Evolutionary conservation across 192 early-diverging fungal species (phyloP), one percentile per base, ranked within the genome.

Genomic region (Linnemannia exigua): DNA sequence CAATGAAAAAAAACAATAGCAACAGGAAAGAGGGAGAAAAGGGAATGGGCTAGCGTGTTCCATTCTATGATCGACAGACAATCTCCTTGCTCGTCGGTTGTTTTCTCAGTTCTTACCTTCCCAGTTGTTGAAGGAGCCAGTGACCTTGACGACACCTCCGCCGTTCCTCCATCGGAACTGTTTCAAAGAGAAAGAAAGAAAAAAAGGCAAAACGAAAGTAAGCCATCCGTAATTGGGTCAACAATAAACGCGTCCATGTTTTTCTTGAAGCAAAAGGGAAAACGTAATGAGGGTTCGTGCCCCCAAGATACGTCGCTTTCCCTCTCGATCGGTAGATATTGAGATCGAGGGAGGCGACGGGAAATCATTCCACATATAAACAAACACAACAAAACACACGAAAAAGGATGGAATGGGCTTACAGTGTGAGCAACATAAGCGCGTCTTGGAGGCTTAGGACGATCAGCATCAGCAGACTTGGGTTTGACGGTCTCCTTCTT

Each of bases 41-140:
- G 22, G 22, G 22, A 74, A 52, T 31, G 72, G 50, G 8, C 35
- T 36, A 22, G 14, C 31, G 22, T 7, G 50, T 38, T 36, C n/a
- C 1, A 7, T 54, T 74, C 28, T 11, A 36, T 7, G 47, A 51
- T 33, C 51, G 50, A 74, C 20, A 50, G 9, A 51, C 9, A 36
- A 35, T 50, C 3, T 41, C 22, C 2, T 41, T 14, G 17, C 25
- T 36, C 35, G 11, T 41, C 20, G 5, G 25, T 61, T 61, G 58
- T 63, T 74, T 11, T 22, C 51, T 51, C 5, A n/a, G 12, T 2
- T 15, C 52, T 79, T 85, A 85, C 83, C 51, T 79, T 68, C 20
- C 82, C 82, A 84, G 31, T 79, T 76, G 38, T 85, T 74, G 52
- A 79, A 85, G 19, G 77, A 76, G 15, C 83, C 77, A 35, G 83